A percentile compares a stretch with the other conserved stretches of the same genome.
phyloP scores from a whole-genome alignment of 495 filamentous ascomycete genomes.

The Cenococcum geophilum region DNA sequence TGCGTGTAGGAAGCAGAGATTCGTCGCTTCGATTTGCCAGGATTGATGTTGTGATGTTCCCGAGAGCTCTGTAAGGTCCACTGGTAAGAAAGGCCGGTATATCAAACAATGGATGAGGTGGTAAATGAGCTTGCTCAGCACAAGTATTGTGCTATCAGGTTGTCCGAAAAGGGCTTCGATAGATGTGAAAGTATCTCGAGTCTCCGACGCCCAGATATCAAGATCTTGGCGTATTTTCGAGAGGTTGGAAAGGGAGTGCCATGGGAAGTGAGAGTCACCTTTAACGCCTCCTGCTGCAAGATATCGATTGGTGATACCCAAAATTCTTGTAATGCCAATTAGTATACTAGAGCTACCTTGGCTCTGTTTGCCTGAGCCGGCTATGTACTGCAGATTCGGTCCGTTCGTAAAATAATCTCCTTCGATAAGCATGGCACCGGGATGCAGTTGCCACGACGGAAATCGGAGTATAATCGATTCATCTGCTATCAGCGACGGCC shows the following conservation, averaged over 20 bases:
- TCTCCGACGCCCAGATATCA: constrained; percentile 76
- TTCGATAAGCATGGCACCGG: constrained; percentile 52
- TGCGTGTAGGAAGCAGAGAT: constrained; percentile 78
- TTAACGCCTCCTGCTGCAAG: constrained; percentile 78
- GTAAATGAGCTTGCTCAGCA: constrained; percentile 77
- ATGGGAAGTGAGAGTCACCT: constrained; percentile 81
- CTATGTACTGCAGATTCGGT: constrained; percentile 61
- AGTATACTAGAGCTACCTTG: constrained; percentile 67
- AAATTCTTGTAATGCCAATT: constrained; percentile 73
- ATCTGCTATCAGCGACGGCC: constrained; percentile 69
- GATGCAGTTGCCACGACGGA: constrained; percentile 59
- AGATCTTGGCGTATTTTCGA: constrained; percentile 81
- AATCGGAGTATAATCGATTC: constrained; percentile 65
- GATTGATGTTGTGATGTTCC: constrained; percentile 78
- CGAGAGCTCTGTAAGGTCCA: constrained; percentile 70
- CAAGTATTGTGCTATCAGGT: constrained; percentile 66
- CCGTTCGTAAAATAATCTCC: constrained; percentile 72
- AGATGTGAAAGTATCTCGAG: constrained; percentile 70
- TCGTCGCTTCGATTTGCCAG: constrained; percentile 85
- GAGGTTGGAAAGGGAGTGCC: constrained; percentile 76
- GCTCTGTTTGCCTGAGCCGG: constrained; percentile 57
- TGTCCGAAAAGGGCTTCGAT: constrained; percentile 69
- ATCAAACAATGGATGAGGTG: constrained; percentile 79
- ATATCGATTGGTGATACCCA: constrained; percentile 79
- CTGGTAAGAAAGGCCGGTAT: constrained; percentile 77